Evolutionary conservation across 2,329 filamentous ascomycete genomes (phyloP), one percentile per base, ranked within the genome.

Genomic region (Nigrograna mackinnonii): DNA sequence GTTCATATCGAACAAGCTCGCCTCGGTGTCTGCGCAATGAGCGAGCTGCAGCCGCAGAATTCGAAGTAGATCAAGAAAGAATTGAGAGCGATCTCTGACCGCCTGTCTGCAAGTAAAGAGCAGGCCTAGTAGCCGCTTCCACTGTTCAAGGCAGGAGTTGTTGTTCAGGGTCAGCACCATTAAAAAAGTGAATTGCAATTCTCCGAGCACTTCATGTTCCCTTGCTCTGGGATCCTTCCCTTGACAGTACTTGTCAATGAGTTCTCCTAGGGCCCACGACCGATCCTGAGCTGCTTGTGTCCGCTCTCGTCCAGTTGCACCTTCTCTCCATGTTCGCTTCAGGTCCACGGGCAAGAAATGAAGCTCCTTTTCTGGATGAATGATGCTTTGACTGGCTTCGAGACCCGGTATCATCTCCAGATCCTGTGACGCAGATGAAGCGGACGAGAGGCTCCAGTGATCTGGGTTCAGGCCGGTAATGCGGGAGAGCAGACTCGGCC

Each of bases 151-250:
- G 54, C 82, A 85, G 2, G 81, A 84, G 58, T 79, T 84, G 57
- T 85, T 86, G 69, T 83, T 83, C 48, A 85, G 68, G 4, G 80
- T 83, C 44, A 85, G 56, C 2, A 82, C 72, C 78, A 82, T 84
- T 7, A 85, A 62, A 52, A 85, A 85, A 22, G 74, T 75, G 54
- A 85, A 82, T 50, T 85, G 80, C 41, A 85, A 55, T 54, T 85
- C 83, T 13, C 80, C 83, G 12, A 85, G 59, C 11, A 71, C 61
- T 37, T 64, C 60, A 28, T 49, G 50, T 43, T 69, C 66, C 34
- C 44, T 55, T 16, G 38, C 49, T 22, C 57, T 54, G 20, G 52
- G 39, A 32, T 58, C 49, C 13, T 54, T 47, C 22, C 62, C 57
- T n/a, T 57, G 54, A 46, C 71, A 73, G 37, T 71, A 57, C 30